Evolutionary conservation across 345 rosid species (phyloP), one percentile per base, ranked within the genome.

Genomic region (Streptanthus diversifolius): DNA sequence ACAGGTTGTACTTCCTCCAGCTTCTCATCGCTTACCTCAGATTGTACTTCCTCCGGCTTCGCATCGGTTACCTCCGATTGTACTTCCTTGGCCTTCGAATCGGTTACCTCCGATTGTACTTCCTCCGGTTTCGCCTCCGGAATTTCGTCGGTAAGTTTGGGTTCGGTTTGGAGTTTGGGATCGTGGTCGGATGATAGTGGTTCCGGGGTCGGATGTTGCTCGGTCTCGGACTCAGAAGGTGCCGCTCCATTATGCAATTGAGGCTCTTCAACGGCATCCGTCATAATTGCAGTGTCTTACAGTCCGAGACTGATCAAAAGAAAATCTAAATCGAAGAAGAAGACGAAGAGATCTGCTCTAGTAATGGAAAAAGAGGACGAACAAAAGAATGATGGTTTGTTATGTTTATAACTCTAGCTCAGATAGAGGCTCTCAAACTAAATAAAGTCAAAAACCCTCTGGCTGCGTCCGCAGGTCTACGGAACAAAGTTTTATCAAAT

Each of bases 201-300:
- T 64, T 70, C 75, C 6, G 81, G 67, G 36, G 27, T 78, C 7
- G 62, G 80, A 63, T 30, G 27, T 10, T 68, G 75, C 24, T 63
- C 63, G 68, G 47, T 25, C 39, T 55, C 56, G 3, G 71, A 47
- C 5, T 63, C 75, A 53, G 17, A 25, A 5, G 39, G 19, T 43
- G 53, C 22, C 32, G 39, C 18, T 62, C 84, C 90, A 71, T 83
- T 81, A 3, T 70, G 79, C 66, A 83, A 68, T 53, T 84, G 84
- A 63, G 86, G 62, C 25, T 80, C 86, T 41, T 83, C 87, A 15
- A 65, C 33, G 24, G 72, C 17, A 33, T 81, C 60, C 27, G 90
- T 80, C 92, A 87, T 85, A 1, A 37, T 22, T 36, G 70, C 24
- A 53, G 40, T 30, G 52, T 61, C 40, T 61, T 15, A 33, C 58